A percentile compares a stretch with the other conserved stretches of the same genome.
phyloP scores from a whole-genome alignment of 495 filamentous ascomycete genomes.

The Penicillium silybi region DNA sequence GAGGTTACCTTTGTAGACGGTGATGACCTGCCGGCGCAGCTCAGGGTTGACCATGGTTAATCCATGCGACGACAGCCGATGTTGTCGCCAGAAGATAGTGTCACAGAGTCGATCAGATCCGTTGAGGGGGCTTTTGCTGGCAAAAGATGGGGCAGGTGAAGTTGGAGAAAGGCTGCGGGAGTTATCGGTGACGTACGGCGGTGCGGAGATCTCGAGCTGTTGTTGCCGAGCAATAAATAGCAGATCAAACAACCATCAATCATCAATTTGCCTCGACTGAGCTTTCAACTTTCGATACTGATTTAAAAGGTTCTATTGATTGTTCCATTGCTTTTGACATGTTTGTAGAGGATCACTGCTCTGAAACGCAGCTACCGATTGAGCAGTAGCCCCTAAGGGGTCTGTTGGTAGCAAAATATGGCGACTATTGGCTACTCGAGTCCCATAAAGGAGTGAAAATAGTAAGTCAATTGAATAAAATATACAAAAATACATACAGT shows the following conservation, averaged over 20 bases:
- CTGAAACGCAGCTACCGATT: no score
- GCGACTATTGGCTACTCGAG: not conserved
- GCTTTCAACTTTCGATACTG: not conserved
- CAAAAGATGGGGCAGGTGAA: not conserved
- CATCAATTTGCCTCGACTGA: not conserved
- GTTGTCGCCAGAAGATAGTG: not conserved
- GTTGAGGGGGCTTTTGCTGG: not conserved
- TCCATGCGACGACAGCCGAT: conserved; percentile 2
- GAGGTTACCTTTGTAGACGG: conserved; percentile 79
- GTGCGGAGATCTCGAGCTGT: conserved; percentile 12
- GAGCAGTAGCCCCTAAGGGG: no score
- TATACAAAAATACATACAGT: not conserved
- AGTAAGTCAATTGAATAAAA: not conserved
- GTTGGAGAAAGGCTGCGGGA: conserved; percentile 10
- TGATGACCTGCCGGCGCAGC: conserved; percentile 76
- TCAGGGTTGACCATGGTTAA: conserved; percentile 46
- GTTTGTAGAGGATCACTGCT: no score
- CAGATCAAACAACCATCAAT: not conserved
- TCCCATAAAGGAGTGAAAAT: not conserved
- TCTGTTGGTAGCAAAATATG: no score
- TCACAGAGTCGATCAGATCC: not conserved
- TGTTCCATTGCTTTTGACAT: no score
- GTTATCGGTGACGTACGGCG: conserved; percentile 16
- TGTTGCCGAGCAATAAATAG: not conserved
- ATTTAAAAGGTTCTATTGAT: no score